Evolutionary conservation across 176 grass and related monocot species (phyloP), one percentile per base, ranked within the genome.

Genomic region (Phyllostachys edulis): DNA sequence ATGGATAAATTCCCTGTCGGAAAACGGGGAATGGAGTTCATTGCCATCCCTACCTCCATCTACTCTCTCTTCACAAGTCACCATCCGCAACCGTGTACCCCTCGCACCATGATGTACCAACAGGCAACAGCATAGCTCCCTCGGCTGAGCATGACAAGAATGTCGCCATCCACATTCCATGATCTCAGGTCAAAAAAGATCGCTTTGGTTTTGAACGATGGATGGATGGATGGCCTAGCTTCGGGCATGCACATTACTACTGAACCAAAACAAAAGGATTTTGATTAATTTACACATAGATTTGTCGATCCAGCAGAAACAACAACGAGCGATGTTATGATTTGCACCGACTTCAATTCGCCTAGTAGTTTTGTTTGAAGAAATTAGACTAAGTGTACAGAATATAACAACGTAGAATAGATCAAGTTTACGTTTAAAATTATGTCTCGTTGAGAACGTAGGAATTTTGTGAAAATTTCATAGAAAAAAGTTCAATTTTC

Each of bases 141-240:
- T 23, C 46, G n/a, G 20, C 11, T 5, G 26, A 73, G 11, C 6
- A 26, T 0, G 34, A 41, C 64, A 81, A 41, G 21, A 37, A 51
- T 13, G 44, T 79, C 61, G 44, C 78, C 6, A 23, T 23, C 21
- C 49, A 1, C 47, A 11, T 21, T 4, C 51, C 50, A 39, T 38
- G 51, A 27, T 56, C 38, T 45, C 23, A 15, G 34, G 46, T 32
- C 78, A 37, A 73, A 71, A 42, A 11, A 11, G n/a, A 54, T 60
- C 2, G 74, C 18, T 21, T 70, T 24, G 64, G 4, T 56, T 32
- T 26, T 18, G 13, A 37, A 1, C 1, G 21, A 71, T 32, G 7
- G 67, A 71, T 45, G 79, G 79, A 41, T 59, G 79, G 79, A n/a
- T n/a, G n/a, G n/a, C n/a, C 63, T 20, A 52, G 18, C n/a, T 61